Base-by-base conservation (phyloP, 2,329 filamentous ascomycete genomes). In the Fusarium sp. region DNA sequence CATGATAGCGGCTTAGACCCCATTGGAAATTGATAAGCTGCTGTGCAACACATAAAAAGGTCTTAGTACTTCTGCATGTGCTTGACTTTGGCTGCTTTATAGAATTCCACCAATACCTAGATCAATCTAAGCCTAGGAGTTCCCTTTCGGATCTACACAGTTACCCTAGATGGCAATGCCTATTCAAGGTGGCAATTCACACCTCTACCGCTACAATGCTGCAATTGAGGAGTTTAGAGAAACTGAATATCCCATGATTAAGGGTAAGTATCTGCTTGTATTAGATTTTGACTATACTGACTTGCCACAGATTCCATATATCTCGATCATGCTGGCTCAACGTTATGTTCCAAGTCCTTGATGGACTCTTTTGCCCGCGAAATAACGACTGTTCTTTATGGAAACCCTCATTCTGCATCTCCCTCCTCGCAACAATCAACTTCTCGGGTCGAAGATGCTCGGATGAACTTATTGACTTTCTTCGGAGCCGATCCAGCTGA, bases 261-360 rank as follows among this genome's bases (percentile, higher is more conserved):
- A 86, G 79, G 89, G 90, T 90, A 56, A 73, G 17, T 61, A 43
- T 44, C 19, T 20, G 12, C 28, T 24, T 43, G n/a, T 2, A 39
- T 12, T 26, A 14, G 6, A 4, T 38, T 32, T 6, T 15, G 15
- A n/a, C 8, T 24, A 10, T 38, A 38, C 52, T 68, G 14, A 68
- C 38, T n/a, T 42, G 10, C 20, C 4, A 28, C 54, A 95, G 92
- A 86, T 51, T 88, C 88, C 11, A 84, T 89, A 45, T 98, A 97
- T 77, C 89, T 98, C 56, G 95, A 98, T 73, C 94, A 98, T 90
- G 94, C 94, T 0, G 95, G 94, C n/a, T 92, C 93, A n/a, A 95
- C 94, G 0, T 83, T 91, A 1, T 93, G 91, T 75, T 83, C 93
- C 40, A 95, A 91, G 77, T 94, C 92, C 28, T 80, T 96, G 23